A percentile compares a stretch with the other conserved stretches of the same genome.
These are phyloP conservation scores for Clarireedia hainanense DNA, from an alignment of 2,329 filamentous ascomycete species.

Conservation along the genomic window DNA sequence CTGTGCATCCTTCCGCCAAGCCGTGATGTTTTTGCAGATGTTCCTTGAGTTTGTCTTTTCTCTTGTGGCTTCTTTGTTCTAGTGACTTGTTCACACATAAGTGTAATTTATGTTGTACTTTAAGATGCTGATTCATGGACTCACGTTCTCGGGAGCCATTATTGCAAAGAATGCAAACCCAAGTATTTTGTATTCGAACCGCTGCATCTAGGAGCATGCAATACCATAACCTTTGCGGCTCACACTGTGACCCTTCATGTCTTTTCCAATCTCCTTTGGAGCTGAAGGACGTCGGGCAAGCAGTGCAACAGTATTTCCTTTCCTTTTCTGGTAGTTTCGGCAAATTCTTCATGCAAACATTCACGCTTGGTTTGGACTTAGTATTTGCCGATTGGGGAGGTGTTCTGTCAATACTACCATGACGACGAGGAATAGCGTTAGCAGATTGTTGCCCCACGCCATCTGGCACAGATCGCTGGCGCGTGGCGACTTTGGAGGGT, in stretches of 20 bases:
- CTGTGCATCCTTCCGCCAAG: slow-evolving; percentile 7
- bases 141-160: slow-evolving; percentile 1
- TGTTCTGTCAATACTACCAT: too few species aligned
- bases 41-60: slow-evolving; percentile 21
- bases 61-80: slow-evolving; percentile 8
- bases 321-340: not conserved
- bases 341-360: not conserved
- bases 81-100: slow-evolving; percentile 12
- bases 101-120: slow-evolving; percentile 14
- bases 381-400: not conserved
- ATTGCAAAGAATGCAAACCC: slow-evolving; percentile 17
- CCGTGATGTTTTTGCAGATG: slow-evolving; percentile 18
- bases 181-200: not conserved
- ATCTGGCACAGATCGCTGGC: too few species aligned
- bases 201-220: slow-evolving; percentile 16
- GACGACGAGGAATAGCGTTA: not conserved
- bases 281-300: slow-evolving; percentile 12
- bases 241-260: slow-evolving; percentile 19
- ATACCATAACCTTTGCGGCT: slow-evolving; percentile 18
- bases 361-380: not conserved
- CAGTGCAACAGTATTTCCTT: slow-evolving; percentile 16
- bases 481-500: too few species aligned
- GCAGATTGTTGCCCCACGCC: not conserved
- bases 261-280: slow-evolving; percentile 21
- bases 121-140: slow-evolving; percentile 14